These are phyloP conservation scores for Magnolia kwangsiensis DNA, from an alignment of 164 flowering plant species.

Conservation along the genomic window DNA sequence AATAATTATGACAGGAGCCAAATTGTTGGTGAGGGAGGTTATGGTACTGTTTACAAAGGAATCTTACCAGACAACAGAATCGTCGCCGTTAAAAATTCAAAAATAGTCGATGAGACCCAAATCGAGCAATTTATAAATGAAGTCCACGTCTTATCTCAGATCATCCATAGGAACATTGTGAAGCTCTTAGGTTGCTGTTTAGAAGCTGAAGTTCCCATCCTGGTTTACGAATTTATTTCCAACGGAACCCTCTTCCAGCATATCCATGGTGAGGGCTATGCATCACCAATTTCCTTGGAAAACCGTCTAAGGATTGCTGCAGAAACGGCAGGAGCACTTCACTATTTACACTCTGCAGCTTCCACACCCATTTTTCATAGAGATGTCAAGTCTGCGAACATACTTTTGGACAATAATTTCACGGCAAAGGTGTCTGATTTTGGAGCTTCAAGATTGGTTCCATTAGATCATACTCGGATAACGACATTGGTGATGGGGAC, in stretches of 20 bases:
- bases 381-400: constrained; percentile 7
- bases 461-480: background rate
- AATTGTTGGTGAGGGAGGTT: constrained; percentile 3
- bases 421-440: constrained; percentile 1
- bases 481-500: constrained; percentile 5
- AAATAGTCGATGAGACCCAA: constrained; percentile 3
- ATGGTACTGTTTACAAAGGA: constrained; percentile 3
- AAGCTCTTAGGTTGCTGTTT: constrained; percentile 39
- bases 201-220: constrained; percentile 21
- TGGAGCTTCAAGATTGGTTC: constrained; percentile 6
- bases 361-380: constrained; percentile 7
- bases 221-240: constrained; percentile 3
- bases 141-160: constrained; percentile 15
- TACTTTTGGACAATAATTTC: background rate
- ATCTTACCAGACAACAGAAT: background rate
- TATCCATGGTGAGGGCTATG: background rate
- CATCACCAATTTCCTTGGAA: background rate
- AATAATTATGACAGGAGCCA: background rate
- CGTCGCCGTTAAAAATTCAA: background rate
- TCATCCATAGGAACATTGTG: constrained; percentile 42
- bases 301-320: constrained; percentile 4
- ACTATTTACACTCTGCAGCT: constrained; percentile 6
- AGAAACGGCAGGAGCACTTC: constrained; percentile 5
- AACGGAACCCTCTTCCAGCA: constrained; percentile 2
- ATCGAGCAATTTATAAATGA: constrained; percentile 8